Evolutionary conservation across 305 asterid species (phyloP).

Genomic region (Plantago coronopus): DNA sequence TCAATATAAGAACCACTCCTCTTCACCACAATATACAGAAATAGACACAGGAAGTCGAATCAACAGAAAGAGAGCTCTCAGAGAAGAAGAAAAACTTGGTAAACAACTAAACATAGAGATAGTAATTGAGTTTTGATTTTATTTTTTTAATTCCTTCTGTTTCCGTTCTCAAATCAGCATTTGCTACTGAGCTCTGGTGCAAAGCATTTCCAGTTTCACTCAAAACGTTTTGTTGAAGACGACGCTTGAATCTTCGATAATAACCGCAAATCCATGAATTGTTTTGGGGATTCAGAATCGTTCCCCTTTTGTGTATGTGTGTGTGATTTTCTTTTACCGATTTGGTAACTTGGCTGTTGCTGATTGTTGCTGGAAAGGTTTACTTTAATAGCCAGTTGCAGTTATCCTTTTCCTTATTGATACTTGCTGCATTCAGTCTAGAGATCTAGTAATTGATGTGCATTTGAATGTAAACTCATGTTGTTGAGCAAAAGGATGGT

Average conservation of each 20-base stretch:
- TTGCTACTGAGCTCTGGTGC: background rate
- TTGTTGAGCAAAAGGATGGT: slow-evolving; percentile 2
- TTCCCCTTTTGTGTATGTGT: slow-evolving; percentile 7
- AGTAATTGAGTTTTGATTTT: slow-evolving; percentile 6
- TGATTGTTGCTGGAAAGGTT: slow-evolving; percentile 10
- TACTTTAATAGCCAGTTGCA: slow-evolving; percentile 12
- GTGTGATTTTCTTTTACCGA: slow-evolving; percentile 8
- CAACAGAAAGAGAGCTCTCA: background rate
- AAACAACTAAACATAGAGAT: slow-evolving; percentile 2
- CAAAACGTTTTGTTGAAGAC: slow-evolving; percentile 24
- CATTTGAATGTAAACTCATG: slow-evolving; percentile 1
- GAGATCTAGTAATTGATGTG: background rate
- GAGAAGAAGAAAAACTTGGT: background rate
- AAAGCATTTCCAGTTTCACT: slow-evolving; percentile 1
- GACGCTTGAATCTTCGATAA: slow-evolving; percentile 1
- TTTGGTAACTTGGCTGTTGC: slow-evolving; percentile 1
- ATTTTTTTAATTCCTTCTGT: background rate
- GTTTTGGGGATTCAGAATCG: background rate
- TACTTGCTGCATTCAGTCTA: slow-evolving; percentile 2
- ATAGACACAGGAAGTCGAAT: background rate
- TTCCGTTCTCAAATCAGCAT: background rate
- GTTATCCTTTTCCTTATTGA: slow-evolving; percentile 6
- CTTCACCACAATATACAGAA: background rate
- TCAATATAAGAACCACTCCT: slow-evolving; percentile 3
- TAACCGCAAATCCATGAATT: background rate